A percentile compares a stretch with the other conserved stretches of the same genome.
phyloP scores from a whole-genome alignment of 345 rosid species.

The Corchorus olitorius region DNA sequence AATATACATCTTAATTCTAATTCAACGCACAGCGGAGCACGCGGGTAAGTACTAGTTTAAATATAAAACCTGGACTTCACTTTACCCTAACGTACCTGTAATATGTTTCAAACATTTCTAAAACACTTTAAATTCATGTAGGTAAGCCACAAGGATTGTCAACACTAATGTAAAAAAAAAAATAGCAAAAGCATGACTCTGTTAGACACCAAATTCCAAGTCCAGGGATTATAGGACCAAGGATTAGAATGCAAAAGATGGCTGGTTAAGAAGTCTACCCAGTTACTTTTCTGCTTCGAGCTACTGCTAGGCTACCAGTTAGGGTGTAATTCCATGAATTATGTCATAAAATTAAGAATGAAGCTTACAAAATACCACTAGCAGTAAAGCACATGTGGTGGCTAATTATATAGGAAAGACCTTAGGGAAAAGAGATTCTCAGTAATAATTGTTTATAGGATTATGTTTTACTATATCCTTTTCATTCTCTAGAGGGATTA shows the following conservation, averaged over 20 bases:
- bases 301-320: not conserved
- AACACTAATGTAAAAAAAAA: not conserved
- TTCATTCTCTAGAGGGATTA: no score
- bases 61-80: no score
- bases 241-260: no score
- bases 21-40: no score
- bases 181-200: not conserved
- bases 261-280: not conserved
- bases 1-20: no score
- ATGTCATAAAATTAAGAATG: not conserved
- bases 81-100: not conserved
- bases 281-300: not conserved
- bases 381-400: not conserved
- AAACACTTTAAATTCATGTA: not conserved
- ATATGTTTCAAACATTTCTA: not conserved
- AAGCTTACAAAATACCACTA: not conserved
- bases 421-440: not conserved
- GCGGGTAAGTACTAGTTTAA: no score
- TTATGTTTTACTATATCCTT: not conserved
- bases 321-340: not conserved
- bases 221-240: not conserved
- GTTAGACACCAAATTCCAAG: not conserved
- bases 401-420: not conserved
- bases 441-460: not conserved
- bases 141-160: not conserved